Evolutionary conservation across 73 alveolate genomes (phyloP), one percentile per base, ranked within the genome.

Genomic region (Paramecium primaurelia): DNA sequence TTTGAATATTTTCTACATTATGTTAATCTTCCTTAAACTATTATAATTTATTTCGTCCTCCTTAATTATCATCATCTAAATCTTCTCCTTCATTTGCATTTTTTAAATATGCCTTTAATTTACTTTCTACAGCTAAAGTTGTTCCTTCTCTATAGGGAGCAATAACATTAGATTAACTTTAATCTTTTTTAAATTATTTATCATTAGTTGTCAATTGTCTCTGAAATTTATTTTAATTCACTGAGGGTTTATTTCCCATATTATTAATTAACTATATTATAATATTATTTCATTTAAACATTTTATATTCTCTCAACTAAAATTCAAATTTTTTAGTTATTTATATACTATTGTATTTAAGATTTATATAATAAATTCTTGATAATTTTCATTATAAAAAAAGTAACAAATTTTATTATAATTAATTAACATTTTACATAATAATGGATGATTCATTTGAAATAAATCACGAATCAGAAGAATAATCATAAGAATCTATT

Each of bases 141-240:
- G 91, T 80, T 20, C 91, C 91, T 80, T 80, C 91, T 80, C 91
- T 80, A 47, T 80, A 80, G 16, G 91, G 91, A 25, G 91, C 91
- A 22, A 80, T 80, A 22, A 80, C 44, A 80, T 80, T 80, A 4
- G 75, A 34, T 26, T 44, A 25, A 34, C 58, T 40, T 36, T 80
- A 49, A 14, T 80, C 91, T 44, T 80, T 80, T 49, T 80, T 80
- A 28, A 42, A 34, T 25, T 80, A 49, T 25, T 80, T 80, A 4
- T 80, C 91, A 45, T 64, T 64, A 25, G 84, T 64, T 32, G 84
- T 64, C 47, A 14, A 3, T 28, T 64, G 3, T 26, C 84, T 64
- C 30, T 64, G 28, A 64, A 64, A 64, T 64, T 64, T 64, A 64
- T 12, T 64, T 32, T 64, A 16, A 64, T 64, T 64, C 30, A 34